Percentiles rank a stretch among this genome's conserved stretches.
Evolutionary conservation across 192 early-diverging fungal genomes (phyloP).

Genomic region (Umbelopsis sp.): DNA sequence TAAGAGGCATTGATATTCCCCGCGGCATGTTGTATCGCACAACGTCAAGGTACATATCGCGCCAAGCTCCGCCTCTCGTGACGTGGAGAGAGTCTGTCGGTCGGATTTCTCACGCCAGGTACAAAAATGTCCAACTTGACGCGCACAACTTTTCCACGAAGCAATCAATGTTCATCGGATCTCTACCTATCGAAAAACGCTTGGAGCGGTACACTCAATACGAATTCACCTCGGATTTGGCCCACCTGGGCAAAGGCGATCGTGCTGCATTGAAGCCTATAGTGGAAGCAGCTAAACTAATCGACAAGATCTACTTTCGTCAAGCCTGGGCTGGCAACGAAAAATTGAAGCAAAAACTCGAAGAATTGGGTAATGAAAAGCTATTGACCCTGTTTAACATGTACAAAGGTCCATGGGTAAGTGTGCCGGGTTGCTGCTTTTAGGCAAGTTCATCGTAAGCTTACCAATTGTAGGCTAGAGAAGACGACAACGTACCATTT

Average conservation of each 20-base stretch:
- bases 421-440: conserved; percentile 23
- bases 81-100: neutral
- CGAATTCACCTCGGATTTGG: conserved; percentile 59
- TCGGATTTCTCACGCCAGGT: too few relatives aligned
- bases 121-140: too few relatives aligned
- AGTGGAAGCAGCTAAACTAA: conserved; percentile 59
- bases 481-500: conserved; percentile 58
- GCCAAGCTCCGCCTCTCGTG: neutral
- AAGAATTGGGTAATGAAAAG: conserved; percentile 42
- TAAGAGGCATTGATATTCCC: neutral
- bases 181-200: conserved; percentile 36
- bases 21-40: neutral
- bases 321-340: conserved; percentile 70
- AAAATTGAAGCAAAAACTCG: conserved; percentile 52
- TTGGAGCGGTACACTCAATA: conserved; percentile 53
- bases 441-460: conserved; percentile 30
- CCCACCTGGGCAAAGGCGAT: conserved; percentile 59
- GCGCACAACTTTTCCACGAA: neutral
- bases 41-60: neutral
- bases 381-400: conserved; percentile 58
- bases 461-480: conserved; percentile 38
- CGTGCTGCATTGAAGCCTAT: conserved; percentile 63
- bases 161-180: conserved; percentile 23
- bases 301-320: conserved; percentile 63
- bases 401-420: conserved; percentile 71